Conservation (phyloP, 176 grass and related monocot genomes). For the Pontederia crassipes region DNA sequence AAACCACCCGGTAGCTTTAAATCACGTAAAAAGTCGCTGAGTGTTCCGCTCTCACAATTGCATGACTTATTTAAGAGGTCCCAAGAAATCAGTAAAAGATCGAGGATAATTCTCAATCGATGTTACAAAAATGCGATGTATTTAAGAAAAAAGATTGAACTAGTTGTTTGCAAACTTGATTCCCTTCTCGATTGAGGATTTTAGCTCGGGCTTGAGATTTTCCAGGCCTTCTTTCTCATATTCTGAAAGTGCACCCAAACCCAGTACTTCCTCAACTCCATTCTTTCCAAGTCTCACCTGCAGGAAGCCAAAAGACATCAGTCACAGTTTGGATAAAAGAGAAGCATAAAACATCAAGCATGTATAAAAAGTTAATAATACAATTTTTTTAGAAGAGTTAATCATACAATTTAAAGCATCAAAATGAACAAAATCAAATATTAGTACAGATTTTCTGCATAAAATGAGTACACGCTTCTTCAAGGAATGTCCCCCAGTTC, state of each 20-base stretch:
- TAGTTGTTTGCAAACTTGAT: slow-evolving; percentile 50
- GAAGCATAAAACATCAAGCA: neutral
- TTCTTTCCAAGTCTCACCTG: slow-evolving; percentile 91
- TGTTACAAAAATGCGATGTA: slow-evolving; percentile 8
- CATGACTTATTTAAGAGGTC: neutral
- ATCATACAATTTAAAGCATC: neutral
- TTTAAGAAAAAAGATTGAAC: neutral
- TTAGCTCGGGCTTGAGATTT: slow-evolving; percentile 62
- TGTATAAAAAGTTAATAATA: neutral
- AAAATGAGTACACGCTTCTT: too few relatives aligned
- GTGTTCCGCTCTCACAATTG: too few relatives aligned
- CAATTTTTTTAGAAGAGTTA: neutral
- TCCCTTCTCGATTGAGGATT: slow-evolving; percentile 90
- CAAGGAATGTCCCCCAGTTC: too few relatives aligned
- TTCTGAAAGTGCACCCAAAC: slow-evolving; percentile 35
- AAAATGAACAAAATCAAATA: too few relatives aligned
- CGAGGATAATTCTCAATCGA: neutral
- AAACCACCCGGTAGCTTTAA: too few relatives aligned
- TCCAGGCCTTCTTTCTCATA: slow-evolving; percentile 64
- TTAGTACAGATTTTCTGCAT: too few relatives aligned
- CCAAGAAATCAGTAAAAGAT: neutral
- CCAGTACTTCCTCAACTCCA: slow-evolving; percentile 42
- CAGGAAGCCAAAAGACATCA: neutral
- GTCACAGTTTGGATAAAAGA: neutral
- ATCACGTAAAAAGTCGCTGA: neutral